phyloP scores from a whole-genome alignment of 345 rosid species.

The Boechera divaricarpa region DNA sequence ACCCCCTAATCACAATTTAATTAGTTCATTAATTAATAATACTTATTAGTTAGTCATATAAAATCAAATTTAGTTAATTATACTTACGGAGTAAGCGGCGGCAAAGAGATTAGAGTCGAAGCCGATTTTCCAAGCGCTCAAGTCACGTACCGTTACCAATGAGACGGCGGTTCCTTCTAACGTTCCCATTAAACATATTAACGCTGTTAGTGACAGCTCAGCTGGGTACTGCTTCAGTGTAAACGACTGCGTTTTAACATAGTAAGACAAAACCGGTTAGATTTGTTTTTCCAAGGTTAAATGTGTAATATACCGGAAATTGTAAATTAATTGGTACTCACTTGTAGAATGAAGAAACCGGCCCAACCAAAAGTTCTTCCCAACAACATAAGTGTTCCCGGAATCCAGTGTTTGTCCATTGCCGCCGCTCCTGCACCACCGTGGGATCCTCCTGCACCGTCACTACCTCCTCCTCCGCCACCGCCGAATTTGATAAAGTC shows the following conservation, averaged over 20 bases:
- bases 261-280: conserved; percentile 16
- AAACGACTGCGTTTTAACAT: conserved; percentile 58
- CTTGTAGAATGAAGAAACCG: conserved; percentile 87
- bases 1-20: conserved; percentile 63
- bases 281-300: neutral
- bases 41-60: neutral
- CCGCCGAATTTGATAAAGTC: conserved; percentile 51
- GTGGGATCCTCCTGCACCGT: conserved; percentile 33
- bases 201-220: conserved; percentile 74
- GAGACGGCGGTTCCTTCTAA: conserved; percentile 69
- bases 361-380: conserved; percentile 76
- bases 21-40: neutral
- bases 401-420: conserved; percentile 61
- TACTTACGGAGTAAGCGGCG: conserved; percentile 77
- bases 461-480: conserved; percentile 43
- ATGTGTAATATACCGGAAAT: conserved; percentile 26
- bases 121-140: conserved; percentile 80
- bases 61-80: neutral
- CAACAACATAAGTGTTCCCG: conserved; percentile 72
- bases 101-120: conserved; percentile 80
- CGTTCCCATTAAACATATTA: conserved; percentile 82
- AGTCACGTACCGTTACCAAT: conserved; percentile 70
- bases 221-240: conserved; percentile 89
- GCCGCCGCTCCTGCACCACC: conserved; percentile 41
- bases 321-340: conserved; percentile 35